Percentiles rank a stretch among this genome's conserved stretches.
Evolutionary conservation across 2,329 filamentous ascomycete species (phyloP).

Genomic region (Tolypocladium tropicale): DNA sequence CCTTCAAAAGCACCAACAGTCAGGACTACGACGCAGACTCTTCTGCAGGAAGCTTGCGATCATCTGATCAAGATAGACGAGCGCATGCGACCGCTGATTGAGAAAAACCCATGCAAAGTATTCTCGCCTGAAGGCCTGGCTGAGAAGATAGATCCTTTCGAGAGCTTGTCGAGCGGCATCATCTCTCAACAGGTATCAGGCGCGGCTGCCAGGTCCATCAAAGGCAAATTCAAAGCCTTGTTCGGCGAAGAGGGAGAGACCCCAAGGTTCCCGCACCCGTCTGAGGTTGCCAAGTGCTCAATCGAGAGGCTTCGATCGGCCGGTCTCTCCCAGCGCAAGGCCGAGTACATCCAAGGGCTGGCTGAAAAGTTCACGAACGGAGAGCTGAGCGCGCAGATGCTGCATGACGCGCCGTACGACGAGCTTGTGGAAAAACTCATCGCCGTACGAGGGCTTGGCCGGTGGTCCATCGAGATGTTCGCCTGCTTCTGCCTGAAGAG

Average conservation of each 20-base stretch:
- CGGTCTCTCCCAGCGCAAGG: conserved; percentile 87
- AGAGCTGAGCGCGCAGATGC: conserved; percentile 64
- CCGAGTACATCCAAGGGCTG: conserved; percentile 84
- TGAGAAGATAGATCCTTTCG: conserved; percentile 82
- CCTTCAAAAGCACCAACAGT: conserved; percentile 28
- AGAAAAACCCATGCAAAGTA: conserved; percentile 63
- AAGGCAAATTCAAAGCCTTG: conserved; percentile 68
- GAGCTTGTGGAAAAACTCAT: conserved; percentile 74
- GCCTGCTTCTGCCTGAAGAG: conserved; percentile 90
- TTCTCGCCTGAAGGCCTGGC: conserved; percentile 77
- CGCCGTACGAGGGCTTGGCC: conserved; percentile 76
- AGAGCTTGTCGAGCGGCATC: conserved; percentile 72
- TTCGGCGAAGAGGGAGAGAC: conserved; percentile 39
- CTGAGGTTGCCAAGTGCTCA: conserved; percentile 54
- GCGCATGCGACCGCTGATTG: conserved; percentile 60
- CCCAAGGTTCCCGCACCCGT: conserved; percentile 61
- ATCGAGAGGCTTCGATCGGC: conserved; percentile 67
- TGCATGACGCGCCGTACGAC: conserved; percentile 73
- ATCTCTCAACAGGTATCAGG: conserved; percentile 96
- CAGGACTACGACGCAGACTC: conserved; percentile 52
- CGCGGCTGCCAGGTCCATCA: conserved; percentile 82
- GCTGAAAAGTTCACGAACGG: conserved; percentile 70
- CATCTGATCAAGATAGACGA: conserved; percentile 67
- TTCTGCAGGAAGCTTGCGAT: conserved; percentile 65
- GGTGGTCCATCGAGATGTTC: conserved; percentile 98